These are phyloP conservation scores for Penicillium sp. DNA, from an alignment of 2,329 filamentous ascomycete species.

Conservation along the genomic window DNA sequence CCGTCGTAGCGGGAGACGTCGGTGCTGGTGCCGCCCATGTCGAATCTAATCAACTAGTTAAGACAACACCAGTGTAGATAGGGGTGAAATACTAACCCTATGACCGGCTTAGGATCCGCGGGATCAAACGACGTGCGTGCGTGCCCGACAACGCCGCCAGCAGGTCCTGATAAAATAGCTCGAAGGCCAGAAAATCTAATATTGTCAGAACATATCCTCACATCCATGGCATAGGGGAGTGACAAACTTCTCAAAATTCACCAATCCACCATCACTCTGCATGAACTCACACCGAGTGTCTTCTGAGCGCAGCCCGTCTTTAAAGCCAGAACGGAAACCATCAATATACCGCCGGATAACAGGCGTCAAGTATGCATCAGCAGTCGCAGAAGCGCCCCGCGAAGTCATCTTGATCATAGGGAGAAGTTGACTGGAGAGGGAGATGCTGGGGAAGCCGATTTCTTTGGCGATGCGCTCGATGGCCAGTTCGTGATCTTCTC, in stretches of 20 bases:
- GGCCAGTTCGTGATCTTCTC: constrained; percentile 64
- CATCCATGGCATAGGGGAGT: too few relatives aligned
- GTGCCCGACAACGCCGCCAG: constrained; percentile 82
- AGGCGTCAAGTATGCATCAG: constrained; percentile 74
- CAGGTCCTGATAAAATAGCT: constrained; percentile 81
- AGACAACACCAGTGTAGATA: too few relatives aligned
- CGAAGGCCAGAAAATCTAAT: constrained; percentile 77
- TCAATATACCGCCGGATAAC: constrained; percentile 72
- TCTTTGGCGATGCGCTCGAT: constrained; percentile 69
- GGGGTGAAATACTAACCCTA: too few relatives aligned
- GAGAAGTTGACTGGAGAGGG: constrained; percentile 70
- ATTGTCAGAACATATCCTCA: too few relatives aligned
- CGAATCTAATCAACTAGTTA: constrained; percentile 93
- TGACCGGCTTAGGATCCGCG: constrained; percentile 68
- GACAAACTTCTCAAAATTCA: too few relatives aligned
- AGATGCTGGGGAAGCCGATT: constrained; percentile 68
- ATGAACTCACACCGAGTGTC: constrained; percentile 83
- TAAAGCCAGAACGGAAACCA: constrained; percentile 77
- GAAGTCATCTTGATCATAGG: constrained; percentile 79
- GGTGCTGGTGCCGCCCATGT: constrained; percentile 88
- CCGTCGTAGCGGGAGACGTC: constrained; percentile 83
- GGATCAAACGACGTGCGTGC: constrained; percentile 81
- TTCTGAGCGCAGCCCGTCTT: constrained; percentile 72
- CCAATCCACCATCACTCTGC: constrained; percentile 73
- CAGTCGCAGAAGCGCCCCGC: constrained; percentile 69